phyloP scores from a whole-genome alignment of 140 eudicot genomes.

The Cichorium intybus region DNA sequence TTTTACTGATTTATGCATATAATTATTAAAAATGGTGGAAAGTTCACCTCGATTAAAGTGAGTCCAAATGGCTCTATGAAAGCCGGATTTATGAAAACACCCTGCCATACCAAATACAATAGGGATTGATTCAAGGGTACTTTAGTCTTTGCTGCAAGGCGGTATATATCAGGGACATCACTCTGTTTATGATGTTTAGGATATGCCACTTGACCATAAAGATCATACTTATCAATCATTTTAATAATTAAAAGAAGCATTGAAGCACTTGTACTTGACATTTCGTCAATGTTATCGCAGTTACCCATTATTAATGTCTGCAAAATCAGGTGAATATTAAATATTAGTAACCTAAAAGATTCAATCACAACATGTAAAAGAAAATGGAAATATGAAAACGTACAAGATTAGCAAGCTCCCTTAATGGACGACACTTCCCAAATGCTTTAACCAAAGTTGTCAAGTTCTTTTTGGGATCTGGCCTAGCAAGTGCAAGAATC shows the following conservation, averaged over 20 bases:
- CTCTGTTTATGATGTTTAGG: conserved; percentile 79
- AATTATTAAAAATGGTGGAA: too few relatives aligned
- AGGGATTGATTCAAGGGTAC: too few relatives aligned
- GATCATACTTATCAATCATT: too few relatives aligned
- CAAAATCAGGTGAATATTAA: too few relatives aligned
- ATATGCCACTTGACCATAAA: conserved; percentile 81
- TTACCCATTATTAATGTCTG: conserved; percentile 78
- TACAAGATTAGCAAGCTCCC: conserved; percentile 82
- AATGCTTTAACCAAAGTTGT: conserved; percentile 77
- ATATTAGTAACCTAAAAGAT: too few relatives aligned
- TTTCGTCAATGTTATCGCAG: conserved; percentile 67
- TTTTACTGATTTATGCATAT: too few relatives aligned
- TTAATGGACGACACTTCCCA: conserved; percentile 74
- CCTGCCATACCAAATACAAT: too few relatives aligned
- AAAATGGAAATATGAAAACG: conserved; percentile 7
- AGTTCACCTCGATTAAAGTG: conserved; percentile 58
- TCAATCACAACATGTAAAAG: too few relatives aligned
- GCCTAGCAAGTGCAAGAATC: too few relatives aligned
- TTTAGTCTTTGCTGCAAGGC: conserved; percentile 79
- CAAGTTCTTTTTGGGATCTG: too few relatives aligned
- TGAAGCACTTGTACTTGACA: conserved; percentile 66
- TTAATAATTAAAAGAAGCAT: conserved; percentile 66
- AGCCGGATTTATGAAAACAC: too few relatives aligned
- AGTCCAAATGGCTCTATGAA: conserved; percentile 73
- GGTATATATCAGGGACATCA: conserved; percentile 71